These are phyloP conservation scores for Chlamydomonas sp. DNA, from an alignment of 139 green algal species.

Conservation along the genomic window DNA sequence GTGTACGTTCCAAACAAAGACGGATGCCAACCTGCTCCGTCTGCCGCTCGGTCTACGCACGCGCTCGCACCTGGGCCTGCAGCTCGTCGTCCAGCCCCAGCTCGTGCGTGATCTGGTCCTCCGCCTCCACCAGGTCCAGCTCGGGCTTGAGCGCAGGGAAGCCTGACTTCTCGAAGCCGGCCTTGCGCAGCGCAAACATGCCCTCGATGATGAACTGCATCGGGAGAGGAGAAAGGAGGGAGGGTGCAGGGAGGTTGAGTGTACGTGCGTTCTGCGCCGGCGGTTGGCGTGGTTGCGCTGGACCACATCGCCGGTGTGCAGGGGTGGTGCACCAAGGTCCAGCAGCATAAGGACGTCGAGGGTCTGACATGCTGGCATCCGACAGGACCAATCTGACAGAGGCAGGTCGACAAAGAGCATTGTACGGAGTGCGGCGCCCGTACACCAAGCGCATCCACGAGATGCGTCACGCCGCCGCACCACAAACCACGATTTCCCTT, in stretches of 20 bases:
- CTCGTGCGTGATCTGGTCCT: slow-evolving; percentile 98
- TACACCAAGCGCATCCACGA: no score
- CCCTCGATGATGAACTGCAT: slow-evolving; percentile 94
- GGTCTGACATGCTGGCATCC: not conserved
- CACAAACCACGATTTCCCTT: no score
- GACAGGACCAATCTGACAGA: not conserved
- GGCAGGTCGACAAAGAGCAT: not conserved
- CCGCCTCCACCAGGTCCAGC: slow-evolving; percentile 94
- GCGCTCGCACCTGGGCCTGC: slow-evolving; percentile 46
- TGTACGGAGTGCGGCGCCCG: no score
- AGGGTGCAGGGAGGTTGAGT: not conserved
- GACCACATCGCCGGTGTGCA: no score
- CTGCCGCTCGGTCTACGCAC: not conserved
- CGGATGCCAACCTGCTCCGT: not conserved
- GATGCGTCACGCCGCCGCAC: no score
- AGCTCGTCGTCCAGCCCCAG: slow-evolving; percentile 79
- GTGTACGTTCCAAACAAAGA: not conserved
- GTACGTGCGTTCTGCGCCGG: no score
- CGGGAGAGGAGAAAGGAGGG: slow-evolving; percentile 13
- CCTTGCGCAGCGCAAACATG: slow-evolving; percentile 92
- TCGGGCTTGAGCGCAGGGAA: slow-evolving; percentile 74
- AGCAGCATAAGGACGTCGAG: no score
- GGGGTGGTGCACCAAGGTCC: no score
- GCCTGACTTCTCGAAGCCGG: slow-evolving; percentile 79
- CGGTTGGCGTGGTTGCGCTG: no score